Conservation (phyloP, 129 eudicot species). For the Artemisia argyi region DNA sequence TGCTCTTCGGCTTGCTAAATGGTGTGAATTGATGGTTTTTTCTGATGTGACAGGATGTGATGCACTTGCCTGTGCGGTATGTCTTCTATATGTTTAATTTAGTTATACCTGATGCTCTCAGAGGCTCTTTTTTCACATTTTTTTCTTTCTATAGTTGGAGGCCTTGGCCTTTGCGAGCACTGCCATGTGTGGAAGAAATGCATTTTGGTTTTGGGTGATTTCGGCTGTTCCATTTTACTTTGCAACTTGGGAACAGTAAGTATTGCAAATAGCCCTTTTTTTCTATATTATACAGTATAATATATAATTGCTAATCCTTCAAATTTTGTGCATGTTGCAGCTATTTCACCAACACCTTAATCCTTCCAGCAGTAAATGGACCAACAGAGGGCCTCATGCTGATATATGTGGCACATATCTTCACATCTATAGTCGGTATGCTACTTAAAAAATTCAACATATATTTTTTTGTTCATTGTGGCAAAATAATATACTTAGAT, state of each 20-base stretch:
- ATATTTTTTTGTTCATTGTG: not conserved
- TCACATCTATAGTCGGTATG: conserved; percentile 88
- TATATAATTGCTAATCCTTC: not conserved
- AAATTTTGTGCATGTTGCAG: conserved; percentile 45
- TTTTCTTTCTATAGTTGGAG: conserved; percentile 53
- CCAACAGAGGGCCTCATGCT: conserved; percentile 97
- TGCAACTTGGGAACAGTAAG: conserved; percentile 99
- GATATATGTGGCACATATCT: conserved; percentile 72
- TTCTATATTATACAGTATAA: not conserved
- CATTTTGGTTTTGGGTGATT: conserved; percentile 97
- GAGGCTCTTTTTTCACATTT: not conserved
- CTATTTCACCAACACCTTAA: conserved; percentile 86
- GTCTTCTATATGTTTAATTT: conserved; percentile 21
- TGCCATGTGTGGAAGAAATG: conserved; percentile 82
- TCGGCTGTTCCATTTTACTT: conserved; percentile 90
- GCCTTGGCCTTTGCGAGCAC: conserved; percentile 97
- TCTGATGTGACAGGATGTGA: conserved; percentile 76
- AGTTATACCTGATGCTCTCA: not conserved
- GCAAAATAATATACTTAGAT: not conserved
- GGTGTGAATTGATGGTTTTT: conserved; percentile 19
- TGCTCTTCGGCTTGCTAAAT: not conserved
- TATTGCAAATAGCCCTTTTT: conserved; percentile 13
- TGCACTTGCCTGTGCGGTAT: conserved; percentile 96
- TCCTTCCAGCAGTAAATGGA: conserved; percentile 91
- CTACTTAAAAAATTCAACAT: not conserved